Evolutionary conservation across 331 rosid species (phyloP), one percentile per base, ranked within the genome.

Genomic region (Quercus lobata): DNA sequence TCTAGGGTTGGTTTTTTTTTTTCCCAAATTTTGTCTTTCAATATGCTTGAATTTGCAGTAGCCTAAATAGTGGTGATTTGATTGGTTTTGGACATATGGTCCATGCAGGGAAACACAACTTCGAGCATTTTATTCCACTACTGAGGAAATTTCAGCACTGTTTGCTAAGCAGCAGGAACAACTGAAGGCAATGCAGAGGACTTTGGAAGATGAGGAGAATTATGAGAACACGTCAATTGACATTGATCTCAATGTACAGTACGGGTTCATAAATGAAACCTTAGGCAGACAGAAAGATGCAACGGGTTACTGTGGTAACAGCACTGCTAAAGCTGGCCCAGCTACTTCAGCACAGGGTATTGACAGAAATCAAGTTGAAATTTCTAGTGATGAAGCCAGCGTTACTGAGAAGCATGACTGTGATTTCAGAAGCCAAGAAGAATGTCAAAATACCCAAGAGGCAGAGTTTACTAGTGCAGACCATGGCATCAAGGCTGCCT

Each of bases 111-210:
- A 95, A 86, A 89, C 97, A 44, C 98, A 95, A 79, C 89, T 95
- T 60, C 85, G 99, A 55, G 86, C 99, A 76, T 95, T 95, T 87
- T 95, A 95, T 88, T 95, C 99, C 77, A 95, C 97, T 35, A 93
- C 99, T 4, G 99, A 93, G 87, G 97, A 90, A 90, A 95, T 95
- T 77, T 94, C 94, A 21, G 73, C 44, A 66, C 77, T 93, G 71
- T 93, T 95, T 83, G 86, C 89, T n/a, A 93, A 95, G 89, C 98
- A 95, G 85, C 98, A 95, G 83, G 96, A 93, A 82, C 98, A 95
- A 82, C 85, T 95, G 87, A 91, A 93, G 82, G 71, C 97, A 72
- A 95, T 93, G 98, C 98, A 90, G 81, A 93, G 85, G 83, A 95
- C 99, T 34, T 83, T 95, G 71, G 98, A 93, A 87, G 99, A 93